Base-by-base conservation (phyloP, 768 basidiomycete genomes). In the Glaciozyma antarctica region DNA sequence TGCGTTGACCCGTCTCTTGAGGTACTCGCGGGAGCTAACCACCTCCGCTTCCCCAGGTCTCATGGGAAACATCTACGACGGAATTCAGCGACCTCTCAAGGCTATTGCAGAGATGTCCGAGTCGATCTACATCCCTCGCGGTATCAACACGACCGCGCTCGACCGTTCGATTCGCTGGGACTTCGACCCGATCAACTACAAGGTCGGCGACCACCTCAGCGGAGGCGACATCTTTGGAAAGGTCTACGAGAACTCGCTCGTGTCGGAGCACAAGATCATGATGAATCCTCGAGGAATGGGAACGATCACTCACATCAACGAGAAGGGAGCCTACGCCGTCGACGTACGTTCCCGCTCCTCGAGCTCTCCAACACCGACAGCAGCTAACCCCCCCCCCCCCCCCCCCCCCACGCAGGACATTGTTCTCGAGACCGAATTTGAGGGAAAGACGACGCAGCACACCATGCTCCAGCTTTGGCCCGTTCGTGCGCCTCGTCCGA, bases 391-490 rank as follows among this genome's bases (percentile, higher is more conserved):
- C n/a, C n/a, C n/a, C n/a, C n/a, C n/a, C n/a, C n/a, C n/a, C n/a
- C n/a, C n/a, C n/a, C n/a, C n/a, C n/a, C 32, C 9, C 21, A 32
- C 4, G 7, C 71, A 95, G 90, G 95, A 99, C 76, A 81, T 93
- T 59, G 88, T 99, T 26, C 80, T 97, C 56, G 95, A 99, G 78
- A 97, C 94, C 10, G 95, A 98, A 75, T 98, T 99, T 74, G 86
- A 98, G 68, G 95, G 94, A 70, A 91, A 92, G 79, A 86, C 81
- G 47, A 88, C 91, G 19, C 82, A 92, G 73, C 94, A 98, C 76
- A 86, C 88, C 22, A 86, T 99, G 84, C 88, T 95, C 89, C 95
- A 99, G 75, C 80, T 94, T 41, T 99, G 95, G 95, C 95, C 95
- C 70, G 95, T 99, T 67, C 90, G 95, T 74, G 95, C 94, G 24